Conservation (phyloP, 257 asterid species). For the Solanum pimpinellifolium region DNA sequence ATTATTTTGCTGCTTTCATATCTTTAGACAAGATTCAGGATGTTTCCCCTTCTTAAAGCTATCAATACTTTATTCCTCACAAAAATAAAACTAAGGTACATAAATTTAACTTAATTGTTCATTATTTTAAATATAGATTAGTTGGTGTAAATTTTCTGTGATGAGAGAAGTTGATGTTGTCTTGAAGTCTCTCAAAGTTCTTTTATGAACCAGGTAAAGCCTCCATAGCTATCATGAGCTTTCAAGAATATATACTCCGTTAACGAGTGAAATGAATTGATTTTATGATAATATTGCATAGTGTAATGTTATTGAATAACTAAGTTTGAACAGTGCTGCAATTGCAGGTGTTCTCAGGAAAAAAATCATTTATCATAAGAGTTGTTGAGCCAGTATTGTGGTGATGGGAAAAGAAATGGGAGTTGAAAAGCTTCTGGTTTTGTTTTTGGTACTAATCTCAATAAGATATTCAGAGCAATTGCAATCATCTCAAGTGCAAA, state of each 20-base stretch:
- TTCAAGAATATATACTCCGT: not conserved
- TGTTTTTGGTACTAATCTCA: constrained; percentile 21
- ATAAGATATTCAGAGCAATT: constrained; percentile 29
- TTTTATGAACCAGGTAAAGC: not conserved
- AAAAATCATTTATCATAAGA: not conserved
- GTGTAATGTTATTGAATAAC: not conserved
- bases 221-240: not conserved
- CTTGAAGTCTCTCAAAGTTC: not conserved
- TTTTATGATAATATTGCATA: not conserved
- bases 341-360: not conserved
- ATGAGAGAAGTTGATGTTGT: not conserved
- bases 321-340: not conserved
- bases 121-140: not conserved
- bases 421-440: not conserved
- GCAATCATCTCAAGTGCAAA: constrained; percentile 37
- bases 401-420: not conserved
- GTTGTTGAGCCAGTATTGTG: not conserved
- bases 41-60: not conserved
- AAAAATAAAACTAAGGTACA: not conserved
- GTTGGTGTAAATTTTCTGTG: not conserved
- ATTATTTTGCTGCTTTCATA: not conserved
- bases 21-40: not conserved
- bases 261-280: not conserved
- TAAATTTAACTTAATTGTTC: not conserved
- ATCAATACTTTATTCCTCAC: not conserved